These are phyloP conservation scores for Acer negundo DNA, from an alignment of 345 rosid species.

Conservation along the genomic window DNA sequence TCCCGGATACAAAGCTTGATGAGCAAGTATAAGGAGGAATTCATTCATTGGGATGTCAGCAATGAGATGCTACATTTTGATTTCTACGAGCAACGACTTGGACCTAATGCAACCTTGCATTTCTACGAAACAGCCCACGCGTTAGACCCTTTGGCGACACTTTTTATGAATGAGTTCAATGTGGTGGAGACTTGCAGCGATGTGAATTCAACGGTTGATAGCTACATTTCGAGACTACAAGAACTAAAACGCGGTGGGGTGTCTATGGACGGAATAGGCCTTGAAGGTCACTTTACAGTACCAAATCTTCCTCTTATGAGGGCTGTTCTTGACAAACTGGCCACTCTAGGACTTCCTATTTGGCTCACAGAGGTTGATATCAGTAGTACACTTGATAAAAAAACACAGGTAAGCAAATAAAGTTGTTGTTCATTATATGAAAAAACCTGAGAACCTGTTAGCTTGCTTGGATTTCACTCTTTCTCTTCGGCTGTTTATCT, in stretches of 20 bases:
- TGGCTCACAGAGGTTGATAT: constrained; percentile 93
- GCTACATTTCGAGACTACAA: constrained; percentile 51
- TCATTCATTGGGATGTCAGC: constrained; percentile 84
- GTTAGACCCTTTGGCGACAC: constrained; percentile 64
- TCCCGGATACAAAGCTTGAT: constrained; percentile 68
- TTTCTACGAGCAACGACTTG: constrained; percentile 67
- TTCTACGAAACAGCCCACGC: constrained; percentile 64
- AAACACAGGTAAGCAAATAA: constrained; percentile 48
- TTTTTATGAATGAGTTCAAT: constrained; percentile 81
- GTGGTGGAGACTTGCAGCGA: constrained; percentile 84
- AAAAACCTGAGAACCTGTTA: background rate
- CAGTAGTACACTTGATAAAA: constrained; percentile 39
- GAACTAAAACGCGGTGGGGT: constrained; percentile 55
- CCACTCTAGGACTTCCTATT: constrained; percentile 65
- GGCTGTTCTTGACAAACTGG: constrained; percentile 73
- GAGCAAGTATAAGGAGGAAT: constrained; percentile 73
- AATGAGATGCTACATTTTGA: constrained; percentile 92
- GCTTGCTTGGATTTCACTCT: background rate
- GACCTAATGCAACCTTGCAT: constrained; percentile 57
- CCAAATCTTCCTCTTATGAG: constrained; percentile 76
- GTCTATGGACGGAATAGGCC: constrained; percentile 68
- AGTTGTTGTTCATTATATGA: too few relatives aligned
- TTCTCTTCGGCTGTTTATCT: background rate
- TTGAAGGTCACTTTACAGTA: constrained; percentile 70
- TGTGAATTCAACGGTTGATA: constrained; percentile 65